Evolutionary conservation across 805 yeast genomes (phyloP).

Genomic region (Candida succiphila): DNA sequence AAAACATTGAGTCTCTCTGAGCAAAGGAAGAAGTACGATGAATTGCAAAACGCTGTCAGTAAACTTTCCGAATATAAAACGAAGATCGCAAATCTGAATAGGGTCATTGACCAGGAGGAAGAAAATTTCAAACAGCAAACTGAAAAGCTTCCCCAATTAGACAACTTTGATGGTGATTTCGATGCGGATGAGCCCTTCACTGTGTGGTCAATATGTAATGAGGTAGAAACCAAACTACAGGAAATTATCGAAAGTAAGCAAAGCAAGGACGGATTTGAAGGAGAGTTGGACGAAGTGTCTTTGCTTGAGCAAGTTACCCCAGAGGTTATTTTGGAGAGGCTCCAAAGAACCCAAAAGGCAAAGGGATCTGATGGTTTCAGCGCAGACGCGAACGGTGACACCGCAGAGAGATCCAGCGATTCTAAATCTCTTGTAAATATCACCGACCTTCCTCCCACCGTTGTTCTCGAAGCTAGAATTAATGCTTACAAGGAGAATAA

Average conservation of each 20-base stretch:
- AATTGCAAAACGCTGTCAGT: constrained; percentile 34
- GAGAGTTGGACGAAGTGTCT: constrained; percentile 1
- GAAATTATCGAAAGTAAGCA: constrained; percentile 10
- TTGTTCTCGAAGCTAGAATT: constrained; percentile 64
- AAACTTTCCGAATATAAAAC: constrained; percentile 40
- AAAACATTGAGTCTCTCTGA: constrained; percentile 43
- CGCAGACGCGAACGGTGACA: no score
- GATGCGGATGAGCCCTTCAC: constrained; percentile 93
- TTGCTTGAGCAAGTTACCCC: constrained; percentile 1
- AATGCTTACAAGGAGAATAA: constrained; percentile 73
- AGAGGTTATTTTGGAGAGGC: neutral
- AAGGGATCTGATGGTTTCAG: neutral
- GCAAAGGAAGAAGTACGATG: constrained; percentile 39
- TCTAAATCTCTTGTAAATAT: constrained; percentile 11
- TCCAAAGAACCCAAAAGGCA: no score
- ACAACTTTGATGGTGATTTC: constrained; percentile 28
- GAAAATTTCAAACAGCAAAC: constrained; percentile 35
- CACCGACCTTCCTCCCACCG: constrained; percentile 32
- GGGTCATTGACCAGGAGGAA: constrained; percentile 58
- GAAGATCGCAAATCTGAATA: constrained; percentile 46
- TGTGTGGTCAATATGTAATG: constrained; percentile 48
- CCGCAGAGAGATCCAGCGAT: no score
- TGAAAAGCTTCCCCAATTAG: constrained; percentile 20
- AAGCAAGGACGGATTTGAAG: no score
- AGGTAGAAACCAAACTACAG: constrained; percentile 32